phyloP scores from a whole-genome alignment of 805 yeast species.

The Candida ovalis region DNA sequence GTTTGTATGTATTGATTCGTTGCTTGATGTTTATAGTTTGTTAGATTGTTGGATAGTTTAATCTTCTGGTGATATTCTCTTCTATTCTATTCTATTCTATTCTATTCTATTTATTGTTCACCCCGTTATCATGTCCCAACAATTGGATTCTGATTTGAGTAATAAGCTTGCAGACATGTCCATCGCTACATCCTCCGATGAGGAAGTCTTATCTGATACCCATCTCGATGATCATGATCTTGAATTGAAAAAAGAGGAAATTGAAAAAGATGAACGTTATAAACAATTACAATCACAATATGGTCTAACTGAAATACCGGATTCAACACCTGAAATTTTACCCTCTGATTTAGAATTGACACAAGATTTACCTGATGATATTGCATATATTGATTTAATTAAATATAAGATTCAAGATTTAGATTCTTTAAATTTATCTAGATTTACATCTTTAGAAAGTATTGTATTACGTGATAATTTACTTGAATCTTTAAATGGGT shows the following conservation, averaged over 20 bases:
- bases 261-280: slow-evolving; percentile 8
- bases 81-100: no score
- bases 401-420: slow-evolving; percentile 66
- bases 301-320: slow-evolving; percentile 34
- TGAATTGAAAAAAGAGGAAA: slow-evolving; percentile 1
- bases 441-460: slow-evolving; percentile 54
- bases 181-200: slow-evolving; percentile 10
- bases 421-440: slow-evolving; percentile 53
- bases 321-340: slow-evolving; percentile 46
- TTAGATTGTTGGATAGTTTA: no score
- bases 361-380: slow-evolving; percentile 50
- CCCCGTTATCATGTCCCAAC: background rate
- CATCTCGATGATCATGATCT: slow-evolving; percentile 14
- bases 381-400: slow-evolving; percentile 58
- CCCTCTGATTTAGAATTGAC: slow-evolving; percentile 71
- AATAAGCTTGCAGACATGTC: background rate
- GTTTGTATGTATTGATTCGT: no score
- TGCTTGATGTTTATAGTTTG: no score
- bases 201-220: slow-evolving; percentile 5
- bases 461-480: slow-evolving; percentile 82
- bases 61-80: no score
- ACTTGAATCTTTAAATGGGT: slow-evolving; percentile 65
- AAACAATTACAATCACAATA: slow-evolving; percentile 22
- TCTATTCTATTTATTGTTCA: no score
- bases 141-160: background rate